Evolutionary conservation across 2,329 filamentous ascomycete genomes (phyloP).

Genomic region (Juglanconis juglandina): DNA sequence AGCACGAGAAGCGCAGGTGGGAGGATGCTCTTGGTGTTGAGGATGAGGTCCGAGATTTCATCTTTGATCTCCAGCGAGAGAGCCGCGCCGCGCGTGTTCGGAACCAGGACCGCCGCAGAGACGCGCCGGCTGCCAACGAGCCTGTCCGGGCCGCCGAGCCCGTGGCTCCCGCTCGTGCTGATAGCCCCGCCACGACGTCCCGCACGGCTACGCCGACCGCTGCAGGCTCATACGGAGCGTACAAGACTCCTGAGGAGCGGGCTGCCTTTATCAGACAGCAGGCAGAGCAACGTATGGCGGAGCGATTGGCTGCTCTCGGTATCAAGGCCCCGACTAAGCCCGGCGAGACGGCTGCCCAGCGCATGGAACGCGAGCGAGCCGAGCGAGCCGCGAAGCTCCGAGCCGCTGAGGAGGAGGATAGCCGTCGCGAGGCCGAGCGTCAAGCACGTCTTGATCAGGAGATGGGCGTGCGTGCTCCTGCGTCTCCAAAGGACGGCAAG

Average conservation of each 20-base stretch:
- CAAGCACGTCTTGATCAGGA: constrained; percentile 81
- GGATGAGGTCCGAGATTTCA: constrained; percentile 95
- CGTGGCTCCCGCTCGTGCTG: constrained; percentile 43
- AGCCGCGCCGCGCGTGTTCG: constrained; percentile 72
- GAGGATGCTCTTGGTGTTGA: constrained; percentile 95
- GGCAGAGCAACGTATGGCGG: constrained; percentile 94
- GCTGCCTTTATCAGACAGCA: constrained; percentile 97
- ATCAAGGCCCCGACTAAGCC: constrained; percentile 79
- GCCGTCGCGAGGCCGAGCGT: constrained; percentile 80
- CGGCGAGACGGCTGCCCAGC: constrained; percentile 77
- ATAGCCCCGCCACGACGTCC: constrained; percentile 51
- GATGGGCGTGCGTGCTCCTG: constrained; percentile 56
- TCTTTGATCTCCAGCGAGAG: constrained; percentile 88
- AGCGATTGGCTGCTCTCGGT: constrained; percentile 87
- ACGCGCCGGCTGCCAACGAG: constrained; percentile 40
- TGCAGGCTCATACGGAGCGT: constrained; percentile 72
- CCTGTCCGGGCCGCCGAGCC: constrained; percentile 40
- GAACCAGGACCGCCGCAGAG: constrained; percentile 52
- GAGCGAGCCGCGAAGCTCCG: constrained; percentile 84
- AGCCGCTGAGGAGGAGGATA: constrained; percentile 92
- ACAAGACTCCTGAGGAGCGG: constrained; percentile 87
- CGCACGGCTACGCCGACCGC: constrained; percentile 51
- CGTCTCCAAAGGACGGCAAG: constrained; percentile 41
- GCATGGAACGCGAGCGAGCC: constrained; percentile 80
- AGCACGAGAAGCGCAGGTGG: constrained; percentile 92